Evolutionary conservation across 495 filamentous ascomycete species (phyloP), one percentile per base, ranked within the genome.

Genomic region (Lentithecium fluviatile): DNA sequence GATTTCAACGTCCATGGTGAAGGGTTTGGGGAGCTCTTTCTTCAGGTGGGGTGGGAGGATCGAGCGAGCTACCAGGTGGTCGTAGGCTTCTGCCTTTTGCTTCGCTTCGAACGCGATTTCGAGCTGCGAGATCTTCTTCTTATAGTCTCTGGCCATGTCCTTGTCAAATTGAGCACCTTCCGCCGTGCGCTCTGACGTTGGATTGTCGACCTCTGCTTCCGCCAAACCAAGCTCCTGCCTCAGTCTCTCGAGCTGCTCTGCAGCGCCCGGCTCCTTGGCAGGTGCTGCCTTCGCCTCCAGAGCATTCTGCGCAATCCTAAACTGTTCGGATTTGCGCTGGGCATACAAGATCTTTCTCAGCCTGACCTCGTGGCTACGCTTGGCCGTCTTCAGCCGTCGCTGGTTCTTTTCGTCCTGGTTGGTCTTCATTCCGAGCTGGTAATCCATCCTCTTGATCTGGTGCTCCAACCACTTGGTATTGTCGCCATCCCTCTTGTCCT

Each of bases 1-100:
- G 32, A 96, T 78, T 68, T 79, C 77, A 19, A 87, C 76, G 42
- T 43, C 24, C 38, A 52, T 17, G 7, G 2, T 17, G 25, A 29
- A 46, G 8, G 53, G 43, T 17, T 17, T 38, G 43, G 51, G 54
- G 34, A 56, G 45, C 10, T 32, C 17, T 10, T 55, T 42, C 7
- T 21, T 55, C 13, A 43, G 23, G 12, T 43, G 36, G 37, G 34
- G 40, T n/a, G 36, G 52, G 2, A 55, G 37, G n/a, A 43, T 26
- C 2, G 52, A 55, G 17, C 37, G 36, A 17, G 38, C 36, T 1
- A 37, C n/a, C 11, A 25, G 13, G 24, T 55, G 40, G 20, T 55
- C 52, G 6, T 24, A 3, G 36, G 52, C 38, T 25, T 55, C 52
- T 2, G 38, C 36, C 37, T 43, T 55, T 29, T 25, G 12, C 5